A percentile compares a stretch with the other conserved stretches of the same genome.
Conservation (phyloP, 306 rosid genomes). For the Albizia julibrissin region DNA sequence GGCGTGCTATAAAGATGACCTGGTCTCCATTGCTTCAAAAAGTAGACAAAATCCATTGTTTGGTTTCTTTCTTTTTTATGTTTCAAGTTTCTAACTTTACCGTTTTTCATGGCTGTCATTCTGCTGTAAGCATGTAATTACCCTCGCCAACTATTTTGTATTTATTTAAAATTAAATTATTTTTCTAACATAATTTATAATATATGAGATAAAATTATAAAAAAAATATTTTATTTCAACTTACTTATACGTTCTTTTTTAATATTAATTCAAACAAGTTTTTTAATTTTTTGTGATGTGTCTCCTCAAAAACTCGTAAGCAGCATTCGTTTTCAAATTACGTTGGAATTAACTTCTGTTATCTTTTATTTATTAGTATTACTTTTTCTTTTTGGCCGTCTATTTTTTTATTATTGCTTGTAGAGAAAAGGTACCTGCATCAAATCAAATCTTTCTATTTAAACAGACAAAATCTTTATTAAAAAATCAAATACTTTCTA, state of each 20-base stretch:
- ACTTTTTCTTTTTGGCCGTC: background rate
- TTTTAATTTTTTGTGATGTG: too few species aligned
- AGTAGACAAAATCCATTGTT: background rate
- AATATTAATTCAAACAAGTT: too few species aligned
- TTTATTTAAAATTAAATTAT: too few species aligned
- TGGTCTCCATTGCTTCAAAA: conserved; percentile 19
- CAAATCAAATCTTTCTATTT: background rate
- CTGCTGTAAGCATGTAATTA: background rate
- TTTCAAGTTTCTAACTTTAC: background rate
- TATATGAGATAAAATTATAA: too few species aligned
- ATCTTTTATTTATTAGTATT: background rate
- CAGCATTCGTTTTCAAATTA: background rate
- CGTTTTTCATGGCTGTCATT: background rate
- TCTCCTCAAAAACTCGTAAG: background rate
- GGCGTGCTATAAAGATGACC: conserved; percentile 22
- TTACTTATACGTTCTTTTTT: too few species aligned
- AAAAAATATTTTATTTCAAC: too few species aligned
- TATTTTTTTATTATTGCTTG: background rate
- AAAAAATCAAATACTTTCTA: too few species aligned
- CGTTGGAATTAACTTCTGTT: background rate
- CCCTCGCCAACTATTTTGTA: background rate
- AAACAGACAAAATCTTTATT: too few species aligned
- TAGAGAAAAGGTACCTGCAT: background rate
- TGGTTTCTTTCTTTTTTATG: background rate
- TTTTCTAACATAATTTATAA: too few species aligned